A percentile compares a stretch with the other conserved stretches of the same genome.
phyloP scores from a whole-genome alignment of 192 early-diverging fungal genomes.

The Lobosporangium transversale region DNA sequence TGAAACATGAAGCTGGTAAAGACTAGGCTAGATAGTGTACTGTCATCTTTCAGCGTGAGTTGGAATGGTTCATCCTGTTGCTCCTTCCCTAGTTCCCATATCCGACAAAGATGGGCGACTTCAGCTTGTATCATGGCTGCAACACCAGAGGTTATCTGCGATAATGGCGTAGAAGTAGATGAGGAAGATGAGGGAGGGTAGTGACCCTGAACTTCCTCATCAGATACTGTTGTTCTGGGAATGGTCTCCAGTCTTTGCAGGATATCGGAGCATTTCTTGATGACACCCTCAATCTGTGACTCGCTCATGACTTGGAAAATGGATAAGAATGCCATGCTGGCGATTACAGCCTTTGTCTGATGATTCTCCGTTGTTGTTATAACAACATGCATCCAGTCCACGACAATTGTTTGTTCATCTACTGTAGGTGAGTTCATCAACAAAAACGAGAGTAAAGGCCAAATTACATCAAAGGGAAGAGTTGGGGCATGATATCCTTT shows the following conservation, averaged over 20 bases:
- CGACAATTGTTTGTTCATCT: constrained; percentile 55
- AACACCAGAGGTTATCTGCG: constrained; percentile 5
- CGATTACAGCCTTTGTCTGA: constrained; percentile 18
- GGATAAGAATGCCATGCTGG: constrained; percentile 58
- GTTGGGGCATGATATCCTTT: constrained; percentile 23
- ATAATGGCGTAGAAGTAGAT: too few species aligned
- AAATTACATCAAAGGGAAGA: constrained; percentile 40
- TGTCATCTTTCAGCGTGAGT: constrained; percentile 23
- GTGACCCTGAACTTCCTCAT: neutral
- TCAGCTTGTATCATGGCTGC: constrained; percentile 37
- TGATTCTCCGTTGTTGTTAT: constrained; percentile 1
- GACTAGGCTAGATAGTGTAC: constrained; percentile 32
- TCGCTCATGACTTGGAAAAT: constrained; percentile 64
- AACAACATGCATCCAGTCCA: constrained; percentile 43
- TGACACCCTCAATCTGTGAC: constrained; percentile 13
- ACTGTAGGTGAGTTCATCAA: constrained; percentile 57
- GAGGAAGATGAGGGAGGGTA: too few species aligned
- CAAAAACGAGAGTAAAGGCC: constrained; percentile 56
- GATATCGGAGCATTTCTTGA: constrained; percentile 47
- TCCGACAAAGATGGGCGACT: constrained; percentile 10
- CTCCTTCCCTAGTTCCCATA: constrained; percentile 5
- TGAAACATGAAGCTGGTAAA: constrained; percentile 53
- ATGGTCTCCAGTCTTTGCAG: constrained; percentile 35
- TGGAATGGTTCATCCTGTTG: too few species aligned
- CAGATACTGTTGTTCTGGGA: constrained; percentile 7